Evolutionary conservation across 2,329 filamentous ascomycete species (phyloP).

Genomic region (Leptographium procerum): DNA sequence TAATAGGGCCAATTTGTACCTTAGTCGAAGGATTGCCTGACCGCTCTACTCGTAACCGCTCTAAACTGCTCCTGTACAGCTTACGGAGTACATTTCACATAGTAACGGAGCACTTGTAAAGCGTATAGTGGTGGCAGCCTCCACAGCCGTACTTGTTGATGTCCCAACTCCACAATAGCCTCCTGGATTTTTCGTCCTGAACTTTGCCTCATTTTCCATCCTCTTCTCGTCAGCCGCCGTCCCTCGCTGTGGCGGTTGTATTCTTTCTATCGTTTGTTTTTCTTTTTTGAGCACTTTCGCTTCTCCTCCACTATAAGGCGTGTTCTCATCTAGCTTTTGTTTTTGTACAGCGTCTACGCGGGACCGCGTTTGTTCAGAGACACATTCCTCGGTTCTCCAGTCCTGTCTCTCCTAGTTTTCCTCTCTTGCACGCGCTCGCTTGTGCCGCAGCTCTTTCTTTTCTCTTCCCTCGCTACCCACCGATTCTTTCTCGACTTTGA

Average conservation of each 20-base stretch:
- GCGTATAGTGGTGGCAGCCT: not conserved
- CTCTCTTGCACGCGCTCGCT: not conserved
- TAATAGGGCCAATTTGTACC: not conserved
- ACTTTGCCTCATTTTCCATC: constrained; percentile 6
- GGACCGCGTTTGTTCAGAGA: not conserved
- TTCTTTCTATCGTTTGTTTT: constrained; percentile 23
- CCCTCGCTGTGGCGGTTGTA: constrained; percentile 48
- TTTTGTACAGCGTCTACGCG: constrained; percentile 5
- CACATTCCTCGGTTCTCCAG: not conserved
- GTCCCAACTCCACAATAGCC: not conserved
- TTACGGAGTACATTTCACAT: not conserved
- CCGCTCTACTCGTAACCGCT: no score
- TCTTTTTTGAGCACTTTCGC: constrained; percentile 1
- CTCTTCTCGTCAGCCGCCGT: constrained; percentile 27
- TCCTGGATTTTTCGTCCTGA: constrained; percentile 2
- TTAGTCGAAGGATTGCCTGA: no score
- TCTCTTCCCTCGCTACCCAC: not conserved
- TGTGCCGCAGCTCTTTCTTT: not conserved
- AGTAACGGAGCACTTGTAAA: no score
- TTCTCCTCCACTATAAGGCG: not conserved
- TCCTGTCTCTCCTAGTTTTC: no score
- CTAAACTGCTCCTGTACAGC: not conserved
- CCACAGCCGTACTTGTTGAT: not conserved
- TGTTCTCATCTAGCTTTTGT: not conserved
- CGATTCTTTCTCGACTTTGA: not conserved